Evolutionary conservation across 306 rosid genomes (phyloP).

Genomic region (Vigna radiata): DNA sequence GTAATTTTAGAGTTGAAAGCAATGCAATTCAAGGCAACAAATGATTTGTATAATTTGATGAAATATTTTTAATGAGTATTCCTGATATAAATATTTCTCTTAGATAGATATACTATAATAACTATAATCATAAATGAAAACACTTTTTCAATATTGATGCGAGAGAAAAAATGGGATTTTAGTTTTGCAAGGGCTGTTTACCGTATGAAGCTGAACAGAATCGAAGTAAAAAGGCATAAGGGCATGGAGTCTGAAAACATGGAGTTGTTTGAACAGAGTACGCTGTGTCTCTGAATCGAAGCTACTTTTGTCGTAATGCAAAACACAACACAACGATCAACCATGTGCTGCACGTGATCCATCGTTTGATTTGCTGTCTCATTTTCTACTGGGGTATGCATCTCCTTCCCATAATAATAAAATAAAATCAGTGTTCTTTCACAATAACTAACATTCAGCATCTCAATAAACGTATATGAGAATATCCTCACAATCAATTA

Average conservation of each 20-base stretch:
- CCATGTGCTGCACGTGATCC: background rate
- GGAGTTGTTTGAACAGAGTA: background rate
- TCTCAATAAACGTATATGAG: background rate
- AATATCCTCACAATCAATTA: background rate
- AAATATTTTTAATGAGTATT: too few relatives aligned
- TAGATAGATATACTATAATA: too few relatives aligned
- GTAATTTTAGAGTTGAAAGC: background rate
- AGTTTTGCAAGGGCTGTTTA: background rate
- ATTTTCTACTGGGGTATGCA: background rate
- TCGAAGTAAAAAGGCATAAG: constrained; percentile 2
- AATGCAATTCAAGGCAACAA: background rate
- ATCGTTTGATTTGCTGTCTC: background rate
- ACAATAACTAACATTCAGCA: background rate
- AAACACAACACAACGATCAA: background rate
- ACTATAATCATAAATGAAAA: too few relatives aligned
- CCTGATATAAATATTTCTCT: too few relatives aligned
- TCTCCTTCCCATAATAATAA: background rate
- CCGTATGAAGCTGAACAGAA: background rate
- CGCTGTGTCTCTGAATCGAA: background rate
- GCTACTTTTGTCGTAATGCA: constrained; percentile 11
- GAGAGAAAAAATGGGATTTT: background rate
- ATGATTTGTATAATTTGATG: background rate
- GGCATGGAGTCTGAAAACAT: background rate
- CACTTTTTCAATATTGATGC: too few relatives aligned
- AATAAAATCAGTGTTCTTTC: background rate